Percentiles rank a stretch among this genome's conserved stretches.
phyloP scores from a whole-genome alignment of 2,329 filamentous ascomycete genomes.

The Davidsoniella eucalypti region DNA sequence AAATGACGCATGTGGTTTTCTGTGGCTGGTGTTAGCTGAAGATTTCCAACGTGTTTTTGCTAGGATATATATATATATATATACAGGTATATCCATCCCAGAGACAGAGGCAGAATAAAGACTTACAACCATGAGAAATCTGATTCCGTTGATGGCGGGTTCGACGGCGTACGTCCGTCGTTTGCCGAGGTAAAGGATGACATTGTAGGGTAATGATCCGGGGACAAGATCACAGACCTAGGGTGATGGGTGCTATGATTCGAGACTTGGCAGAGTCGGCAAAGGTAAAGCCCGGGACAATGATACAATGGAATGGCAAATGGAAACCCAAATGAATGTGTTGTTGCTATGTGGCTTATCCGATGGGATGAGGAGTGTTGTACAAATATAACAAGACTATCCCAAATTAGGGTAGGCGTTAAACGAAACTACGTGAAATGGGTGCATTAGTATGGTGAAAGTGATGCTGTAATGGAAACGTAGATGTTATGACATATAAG shows the following conservation, averaged over 20 bases:
- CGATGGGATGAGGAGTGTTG: too few species aligned
- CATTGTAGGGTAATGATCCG: not conserved
- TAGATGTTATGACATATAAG: too few species aligned
- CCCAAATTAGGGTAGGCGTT: too few species aligned
- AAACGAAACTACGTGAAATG: too few species aligned
- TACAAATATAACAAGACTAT: too few species aligned
- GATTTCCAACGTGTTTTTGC: not conserved
- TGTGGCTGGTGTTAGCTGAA: constrained; percentile 17
- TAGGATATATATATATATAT: too few species aligned
- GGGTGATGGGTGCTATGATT: too few species aligned
- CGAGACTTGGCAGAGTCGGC: too few species aligned
- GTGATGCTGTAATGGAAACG: too few species aligned
- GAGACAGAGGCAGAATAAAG: not conserved
- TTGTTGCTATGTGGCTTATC: too few species aligned
- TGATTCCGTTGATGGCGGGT: not conserved
- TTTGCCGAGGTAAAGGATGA: constrained; percentile 7
- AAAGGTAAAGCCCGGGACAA: not conserved
- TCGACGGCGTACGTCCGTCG: not conserved
- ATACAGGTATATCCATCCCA: not conserved
- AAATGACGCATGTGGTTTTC: constrained; percentile 38
- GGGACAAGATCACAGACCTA: not conserved
- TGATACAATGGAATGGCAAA: not conserved
- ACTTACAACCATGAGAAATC: constrained; percentile 15
- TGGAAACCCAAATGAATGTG: too few species aligned
- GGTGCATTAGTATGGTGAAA: too few species aligned